Base-by-base conservation (phyloP, 768 basidiomycete genomes). In the Paxillus involutus region DNA sequence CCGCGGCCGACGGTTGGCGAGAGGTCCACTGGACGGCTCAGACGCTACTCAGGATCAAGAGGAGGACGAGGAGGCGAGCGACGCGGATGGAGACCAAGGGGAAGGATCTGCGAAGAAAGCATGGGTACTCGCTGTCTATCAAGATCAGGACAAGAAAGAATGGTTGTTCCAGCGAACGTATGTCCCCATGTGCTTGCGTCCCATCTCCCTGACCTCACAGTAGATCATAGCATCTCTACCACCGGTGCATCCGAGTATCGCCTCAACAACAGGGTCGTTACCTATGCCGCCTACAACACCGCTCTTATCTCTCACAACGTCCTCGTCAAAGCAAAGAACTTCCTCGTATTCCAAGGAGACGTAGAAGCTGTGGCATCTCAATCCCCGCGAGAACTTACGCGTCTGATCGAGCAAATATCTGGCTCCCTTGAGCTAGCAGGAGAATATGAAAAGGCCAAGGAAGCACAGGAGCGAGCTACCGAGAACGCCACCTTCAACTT, bases 261-360 rank as follows among this genome's bases (percentile, higher is more conserved):
- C 62, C 80, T 98, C 44, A 94, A 98, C 71, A 75, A 77, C 56
- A 84, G 80, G 61, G 76, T 82, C 21, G 91, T 97, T 50, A 89
- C 94, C 0, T 95, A 95, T 69, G 80, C 86, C 12, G 83, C 83
- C 2, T 99, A 98, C 77, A 97, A 97, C 56, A 78, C 86, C 6
- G 89, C 91, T 12, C 86, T 99, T 24, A 80, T 89, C 52, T 76
- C 80, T 7, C 94, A 97, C 63, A 97, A 98, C 64, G 92, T 99
- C 64, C 89, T 98, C 44, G 94, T 98, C 64, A 98, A 97, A 73
- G 97, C 97, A 12, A 98, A 98, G 77, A 98, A 98, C 75, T 99
- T 98, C 65, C 86, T 98, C 49, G 97, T 98, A 11, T 98, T 99
- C 75, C 97, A 99, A 67, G 97, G 97, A 48, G 97, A 98, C 66